Evolutionary conservation across 768 basidiomycete species (phyloP).

Genomic region (Suillus weaverae): DNA sequence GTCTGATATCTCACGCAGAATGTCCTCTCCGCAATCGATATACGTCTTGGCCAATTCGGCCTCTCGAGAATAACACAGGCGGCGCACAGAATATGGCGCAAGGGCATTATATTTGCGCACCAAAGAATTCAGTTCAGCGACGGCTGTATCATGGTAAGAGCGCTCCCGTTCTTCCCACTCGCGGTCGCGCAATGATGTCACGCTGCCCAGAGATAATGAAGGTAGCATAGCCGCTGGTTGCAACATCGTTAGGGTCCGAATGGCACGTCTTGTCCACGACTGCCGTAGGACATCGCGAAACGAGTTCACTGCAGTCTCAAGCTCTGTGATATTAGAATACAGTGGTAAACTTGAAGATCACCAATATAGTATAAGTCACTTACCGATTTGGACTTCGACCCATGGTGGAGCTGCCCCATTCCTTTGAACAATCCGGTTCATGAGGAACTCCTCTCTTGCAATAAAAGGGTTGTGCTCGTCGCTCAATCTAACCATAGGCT

Average conservation of each 20-base stretch:
- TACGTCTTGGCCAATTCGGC: conserved; percentile 60
- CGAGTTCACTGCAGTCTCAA: conserved; percentile 58
- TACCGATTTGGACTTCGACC: conserved; percentile 79
- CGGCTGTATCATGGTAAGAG: conserved; percentile 65
- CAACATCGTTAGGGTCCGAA: conserved; percentile 55
- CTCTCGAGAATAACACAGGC: conserved; percentile 55
- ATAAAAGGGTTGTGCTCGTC: conserved; percentile 67
- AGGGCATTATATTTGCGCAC: conserved; percentile 79
- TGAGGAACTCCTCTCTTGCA: conserved; percentile 73
- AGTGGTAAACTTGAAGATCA: conserved; percentile 8
- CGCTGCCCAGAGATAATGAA: conserved; percentile 35
- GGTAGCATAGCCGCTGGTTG: conserved; percentile 42
- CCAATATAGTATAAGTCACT: conserved; percentile 17
- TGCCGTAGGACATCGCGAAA: conserved; percentile 67
- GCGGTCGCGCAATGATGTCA: conserved; percentile 52
- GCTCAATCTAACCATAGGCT: conserved; percentile 43
- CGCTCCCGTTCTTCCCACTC: conserved; percentile 72
- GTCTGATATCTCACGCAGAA: conserved; percentile 42
- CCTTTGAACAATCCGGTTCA: conserved; percentile 82
- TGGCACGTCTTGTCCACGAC: conserved; percentile 74
- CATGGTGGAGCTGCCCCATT: conserved; percentile 85
- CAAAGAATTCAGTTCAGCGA: conserved; percentile 71
- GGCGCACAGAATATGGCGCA: conserved; percentile 77
- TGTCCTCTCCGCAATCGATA: conserved; percentile 50
- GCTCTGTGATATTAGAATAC: conserved; percentile 43